Conservation (phyloP, 495 filamentous ascomycete genomes). For the Penicillium coprophilum region DNA sequence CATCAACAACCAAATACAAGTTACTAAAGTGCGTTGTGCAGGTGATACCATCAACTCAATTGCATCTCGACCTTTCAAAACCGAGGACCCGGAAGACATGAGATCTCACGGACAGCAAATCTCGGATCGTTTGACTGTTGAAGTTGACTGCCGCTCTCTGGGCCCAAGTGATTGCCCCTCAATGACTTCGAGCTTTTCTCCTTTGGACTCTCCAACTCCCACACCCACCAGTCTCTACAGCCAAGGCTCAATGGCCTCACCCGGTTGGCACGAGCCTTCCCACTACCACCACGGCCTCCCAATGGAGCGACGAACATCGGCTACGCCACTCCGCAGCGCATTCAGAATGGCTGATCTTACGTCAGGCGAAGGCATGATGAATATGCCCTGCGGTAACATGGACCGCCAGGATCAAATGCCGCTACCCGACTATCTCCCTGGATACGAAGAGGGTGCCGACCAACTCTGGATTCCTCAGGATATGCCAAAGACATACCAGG, state of each 20-base stretch:
- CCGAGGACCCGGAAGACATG: slow-evolving; percentile 40
- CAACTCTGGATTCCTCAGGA: slow-evolving; percentile 46
- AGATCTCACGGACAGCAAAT: slow-evolving; percentile 41
- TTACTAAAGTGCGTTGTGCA: slow-evolving; percentile 25
- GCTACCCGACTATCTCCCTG: slow-evolving; percentile 41
- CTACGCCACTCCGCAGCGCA: slow-evolving; percentile 40
- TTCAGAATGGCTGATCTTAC: slow-evolving; percentile 42
- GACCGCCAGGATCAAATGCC: slow-evolving; percentile 43
- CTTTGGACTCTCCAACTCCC: slow-evolving; percentile 46
- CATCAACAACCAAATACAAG: background rate
- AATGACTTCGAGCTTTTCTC: slow-evolving; percentile 47
- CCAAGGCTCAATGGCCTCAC: slow-evolving; percentile 42
- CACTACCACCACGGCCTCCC: slow-evolving; percentile 32
- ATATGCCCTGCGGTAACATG: slow-evolving; percentile 36
- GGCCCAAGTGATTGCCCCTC: slow-evolving; percentile 49
- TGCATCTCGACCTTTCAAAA: slow-evolving; percentile 25
- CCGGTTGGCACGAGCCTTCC: slow-evolving; percentile 42
- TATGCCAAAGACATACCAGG: slow-evolving; percentile 42
- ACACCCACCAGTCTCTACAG: slow-evolving; percentile 49
- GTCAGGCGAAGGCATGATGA: slow-evolving; percentile 38
- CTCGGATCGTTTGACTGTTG: slow-evolving; percentile 44
- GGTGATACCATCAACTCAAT: slow-evolving; percentile 33
- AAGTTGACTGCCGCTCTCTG: slow-evolving; percentile 45
- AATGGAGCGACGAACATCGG: slow-evolving; percentile 38
- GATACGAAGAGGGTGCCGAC: slow-evolving; percentile 47